Percentiles rank a stretch among this genome's conserved stretches.
These are phyloP conservation scores for Aquilaria sinensis DNA, from an alignment of 345 rosid species.

Conservation along the genomic window DNA sequence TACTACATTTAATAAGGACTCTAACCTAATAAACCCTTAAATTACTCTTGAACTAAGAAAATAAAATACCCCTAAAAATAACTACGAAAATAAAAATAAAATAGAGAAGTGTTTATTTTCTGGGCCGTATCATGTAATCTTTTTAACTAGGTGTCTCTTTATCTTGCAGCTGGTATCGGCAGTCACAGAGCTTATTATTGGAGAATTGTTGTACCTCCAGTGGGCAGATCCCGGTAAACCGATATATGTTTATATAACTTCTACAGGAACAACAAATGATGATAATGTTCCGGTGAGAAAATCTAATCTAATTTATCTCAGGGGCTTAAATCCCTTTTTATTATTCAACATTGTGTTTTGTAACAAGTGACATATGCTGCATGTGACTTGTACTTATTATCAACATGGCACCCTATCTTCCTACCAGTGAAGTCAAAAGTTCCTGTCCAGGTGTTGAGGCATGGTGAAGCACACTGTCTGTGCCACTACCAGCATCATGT, in stretches of 20 bases:
- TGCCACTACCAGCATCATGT: too few species aligned
- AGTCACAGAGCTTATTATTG: conserved; percentile 74
- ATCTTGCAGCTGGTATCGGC: conserved; percentile 74
- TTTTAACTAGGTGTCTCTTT: conserved; percentile 13
- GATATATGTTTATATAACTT: conserved; percentile 69
- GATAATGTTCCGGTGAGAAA: conserved; percentile 77
- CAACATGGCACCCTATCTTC: too few species aligned
- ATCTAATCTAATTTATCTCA: not conserved
- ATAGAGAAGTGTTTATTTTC: not conserved
- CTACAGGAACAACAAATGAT: conserved; percentile 88
- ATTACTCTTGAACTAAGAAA: too few species aligned
- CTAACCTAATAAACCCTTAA: too few species aligned
- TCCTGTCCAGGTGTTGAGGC: too few species aligned
- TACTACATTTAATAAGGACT: too few species aligned
- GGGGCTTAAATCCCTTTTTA: not conserved
- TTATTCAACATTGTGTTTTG: not conserved
- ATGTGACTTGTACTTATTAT: too few species aligned
- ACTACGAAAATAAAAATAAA: not conserved
- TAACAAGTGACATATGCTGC: not conserved
- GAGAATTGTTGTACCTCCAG: conserved; percentile 78
- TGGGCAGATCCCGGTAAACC: conserved; percentile 73
- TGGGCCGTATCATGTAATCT: conserved; percentile 10
- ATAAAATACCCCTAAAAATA: too few species aligned
- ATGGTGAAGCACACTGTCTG: too few species aligned
- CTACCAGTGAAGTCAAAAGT: too few species aligned